Percentiles rank a stretch among this genome's conserved stretches.
Evolutionary conservation across 768 basidiomycete species (phyloP).

Genomic region (Lentinula boryana): DNA sequence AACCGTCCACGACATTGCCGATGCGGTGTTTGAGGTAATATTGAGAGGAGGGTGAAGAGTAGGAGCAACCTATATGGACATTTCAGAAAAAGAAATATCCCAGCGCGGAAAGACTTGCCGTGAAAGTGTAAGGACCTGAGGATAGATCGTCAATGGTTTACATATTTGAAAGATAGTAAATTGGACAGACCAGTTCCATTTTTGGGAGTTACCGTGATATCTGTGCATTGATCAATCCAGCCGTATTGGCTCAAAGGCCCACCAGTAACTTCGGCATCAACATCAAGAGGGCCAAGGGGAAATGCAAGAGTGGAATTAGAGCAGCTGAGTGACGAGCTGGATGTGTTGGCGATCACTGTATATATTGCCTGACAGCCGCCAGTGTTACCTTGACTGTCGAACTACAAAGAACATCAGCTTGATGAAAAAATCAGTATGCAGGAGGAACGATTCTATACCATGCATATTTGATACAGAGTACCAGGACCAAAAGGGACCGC

Average conservation of each 20-base stretch:
- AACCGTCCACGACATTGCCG: slow-evolving; percentile 54
- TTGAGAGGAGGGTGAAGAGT: slow-evolving; percentile 57
- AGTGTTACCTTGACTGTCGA: slow-evolving; percentile 49
- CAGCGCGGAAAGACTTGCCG: slow-evolving; percentile 28
- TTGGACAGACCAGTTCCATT: slow-evolving; percentile 36
- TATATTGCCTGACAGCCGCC: slow-evolving; percentile 59
- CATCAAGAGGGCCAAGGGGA: slow-evolving; percentile 33
- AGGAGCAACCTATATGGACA: slow-evolving; percentile 43
- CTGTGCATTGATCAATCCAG: slow-evolving; percentile 50
- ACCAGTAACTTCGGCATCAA: slow-evolving; percentile 33
- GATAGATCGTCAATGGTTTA: neutral
- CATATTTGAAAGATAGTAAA: neutral
- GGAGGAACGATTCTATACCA: neutral
- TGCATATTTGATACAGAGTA: slow-evolving; percentile 32
- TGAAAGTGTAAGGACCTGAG: slow-evolving; percentile 47
- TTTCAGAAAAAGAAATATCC: neutral
- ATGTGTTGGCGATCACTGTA: slow-evolving; percentile 43
- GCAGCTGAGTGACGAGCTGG: slow-evolving; percentile 34
- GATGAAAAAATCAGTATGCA: neutral
- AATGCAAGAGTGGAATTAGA: slow-evolving; percentile 40
- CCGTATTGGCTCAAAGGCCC: slow-evolving; percentile 56
- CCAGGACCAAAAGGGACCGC: slow-evolving; percentile 53
- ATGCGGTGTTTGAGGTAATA: slow-evolving; percentile 37
- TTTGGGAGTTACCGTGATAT: slow-evolving; percentile 44
- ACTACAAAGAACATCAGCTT: slow-evolving; percentile 37